Evolutionary conservation across 2,329 filamentous ascomycete genomes (phyloP), one percentile per base, ranked within the genome.

Genomic region (Ophiosphaerella korrae): DNA sequence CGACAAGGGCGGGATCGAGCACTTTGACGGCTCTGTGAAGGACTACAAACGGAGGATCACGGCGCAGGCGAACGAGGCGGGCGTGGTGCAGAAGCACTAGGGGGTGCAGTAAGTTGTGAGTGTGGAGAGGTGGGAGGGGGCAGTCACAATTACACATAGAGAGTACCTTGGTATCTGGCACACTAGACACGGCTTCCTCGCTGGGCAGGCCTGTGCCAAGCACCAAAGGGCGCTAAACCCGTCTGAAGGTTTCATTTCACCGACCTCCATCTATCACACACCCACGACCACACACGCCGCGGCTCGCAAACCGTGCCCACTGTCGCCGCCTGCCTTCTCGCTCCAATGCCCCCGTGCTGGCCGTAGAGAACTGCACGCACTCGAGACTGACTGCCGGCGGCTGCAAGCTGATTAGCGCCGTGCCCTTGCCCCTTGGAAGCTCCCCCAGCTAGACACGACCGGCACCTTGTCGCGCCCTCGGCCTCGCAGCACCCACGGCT

Each of bases 11-110:
- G 94, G 88, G 1, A 92, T 99, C 16, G 91, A 96, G 83, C 92
- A 97, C 78, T 99, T 99, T 77, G 86, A 89, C 54, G 94, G 94
- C 31, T 92, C 95, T 65, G 92, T 99, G 45, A 90, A 96, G 77
- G 87, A 90, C 56, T 99, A 99, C 80, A 99, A 99, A 87, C 96
- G 92, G 85, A 87, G 90, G 75, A 97, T 99, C 68, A 85, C 86
- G 14, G 88, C 90, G 12, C 92, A 97, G 77, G 93, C 93, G 18
- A 88, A 96, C 73, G 88, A 88, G 46, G 87, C 88, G 40, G 94
- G 94, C 63, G 92, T 97, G 36, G 94, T 92, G 49, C 85, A 86
- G 71, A 70, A 71, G 56, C 73, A 75, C 51, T 74, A 80, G 62
- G 52, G 18, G 18, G 18, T 18, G 18, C 18, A 18, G 18, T 18